Evolutionary conservation across 441 rosid species (phyloP).

Genomic region (Capsella rubella): DNA sequence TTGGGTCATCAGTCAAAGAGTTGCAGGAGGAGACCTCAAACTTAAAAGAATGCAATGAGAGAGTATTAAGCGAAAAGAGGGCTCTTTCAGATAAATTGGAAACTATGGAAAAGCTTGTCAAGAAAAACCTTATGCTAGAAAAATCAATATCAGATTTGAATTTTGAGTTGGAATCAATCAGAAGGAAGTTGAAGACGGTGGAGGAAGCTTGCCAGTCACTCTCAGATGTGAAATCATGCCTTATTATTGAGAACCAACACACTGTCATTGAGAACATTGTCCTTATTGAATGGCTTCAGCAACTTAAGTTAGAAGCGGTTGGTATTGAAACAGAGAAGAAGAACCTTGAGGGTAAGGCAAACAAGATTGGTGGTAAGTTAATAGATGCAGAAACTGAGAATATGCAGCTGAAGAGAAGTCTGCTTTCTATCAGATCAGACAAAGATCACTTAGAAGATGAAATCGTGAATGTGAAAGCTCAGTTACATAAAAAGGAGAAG

Average conservation of each 20-base stretch:
- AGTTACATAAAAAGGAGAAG: constrained; percentile 54
- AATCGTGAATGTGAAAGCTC: constrained; percentile 4
- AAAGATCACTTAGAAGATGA: not conserved
- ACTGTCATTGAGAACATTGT: constrained; percentile 61
- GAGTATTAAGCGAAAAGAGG: constrained; percentile 57
- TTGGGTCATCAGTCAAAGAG: constrained; percentile 66
- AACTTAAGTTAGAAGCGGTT: constrained; percentile 64
- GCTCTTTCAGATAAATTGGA: constrained; percentile 64
- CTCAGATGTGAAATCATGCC: constrained; percentile 61
- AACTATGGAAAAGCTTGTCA: constrained; percentile 73
- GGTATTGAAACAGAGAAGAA: constrained; percentile 59
- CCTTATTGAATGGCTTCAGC: constrained; percentile 65
- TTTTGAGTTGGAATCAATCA: constrained; percentile 71
- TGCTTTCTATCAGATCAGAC: not conserved
- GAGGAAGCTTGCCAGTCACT: constrained; percentile 74
- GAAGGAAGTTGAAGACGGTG: constrained; percentile 64
- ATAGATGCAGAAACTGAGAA: constrained; percentile 32
- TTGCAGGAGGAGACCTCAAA: constrained; percentile 65
- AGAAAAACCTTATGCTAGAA: constrained; percentile 75
- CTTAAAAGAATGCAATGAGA: constrained; percentile 61
- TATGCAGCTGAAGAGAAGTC: not conserved
- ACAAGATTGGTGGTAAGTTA: constrained; percentile 51
- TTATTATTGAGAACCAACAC: constrained; percentile 69
- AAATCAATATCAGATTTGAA: constrained; percentile 82
- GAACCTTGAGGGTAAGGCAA: constrained; percentile 48